Conservation (phyloP, 1,139 yeast genomes). For the Eremothecium sinecaudum region DNA sequence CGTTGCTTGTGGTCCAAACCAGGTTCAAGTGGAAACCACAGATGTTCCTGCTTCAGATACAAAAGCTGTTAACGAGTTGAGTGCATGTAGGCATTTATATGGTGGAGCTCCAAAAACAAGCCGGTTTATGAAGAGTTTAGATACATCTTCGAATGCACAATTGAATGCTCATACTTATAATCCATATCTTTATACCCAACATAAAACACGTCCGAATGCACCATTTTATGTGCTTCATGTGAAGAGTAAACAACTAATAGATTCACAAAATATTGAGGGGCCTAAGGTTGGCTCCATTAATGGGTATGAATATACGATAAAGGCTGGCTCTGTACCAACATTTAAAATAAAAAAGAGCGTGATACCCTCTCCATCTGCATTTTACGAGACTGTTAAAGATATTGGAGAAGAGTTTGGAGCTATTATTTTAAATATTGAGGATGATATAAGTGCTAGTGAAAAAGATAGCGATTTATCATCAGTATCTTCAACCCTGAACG, state of each 20-base stretch:
- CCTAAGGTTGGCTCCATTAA: conserved; percentile 8
- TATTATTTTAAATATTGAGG: conserved; percentile 42
- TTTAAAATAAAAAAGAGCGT: conserved; percentile 37
- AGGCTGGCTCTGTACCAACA: conserved; percentile 34
- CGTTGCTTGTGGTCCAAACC: no score
- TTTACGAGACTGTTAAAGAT: conserved; percentile 40
- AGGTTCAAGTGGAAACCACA: no score
- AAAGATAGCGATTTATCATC: conserved; percentile 11
- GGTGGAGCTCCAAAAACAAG: conserved; percentile 8
- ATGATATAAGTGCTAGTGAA: not conserved
- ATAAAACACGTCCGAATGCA: conserved; percentile 35
- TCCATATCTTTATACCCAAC: conserved; percentile 40
- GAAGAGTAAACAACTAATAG: conserved; percentile 8
- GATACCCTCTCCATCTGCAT: conserved; percentile 42
- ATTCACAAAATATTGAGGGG: conserved; percentile 18
- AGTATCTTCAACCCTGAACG: conserved; percentile 31
- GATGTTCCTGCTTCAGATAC: no score
- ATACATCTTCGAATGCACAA: conserved; percentile 1
- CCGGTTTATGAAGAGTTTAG: conserved; percentile 6
- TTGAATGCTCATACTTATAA: conserved; percentile 32
- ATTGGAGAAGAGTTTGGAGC: conserved; percentile 56
- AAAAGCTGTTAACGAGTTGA: no score
- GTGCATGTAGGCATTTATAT: conserved; percentile 1
- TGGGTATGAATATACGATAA: conserved; percentile 15
- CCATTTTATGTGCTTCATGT: conserved; percentile 21